Base-by-base conservation (phyloP, 2,329 filamentous ascomycete genomes). In the Paecilomyces variotii region DNA sequence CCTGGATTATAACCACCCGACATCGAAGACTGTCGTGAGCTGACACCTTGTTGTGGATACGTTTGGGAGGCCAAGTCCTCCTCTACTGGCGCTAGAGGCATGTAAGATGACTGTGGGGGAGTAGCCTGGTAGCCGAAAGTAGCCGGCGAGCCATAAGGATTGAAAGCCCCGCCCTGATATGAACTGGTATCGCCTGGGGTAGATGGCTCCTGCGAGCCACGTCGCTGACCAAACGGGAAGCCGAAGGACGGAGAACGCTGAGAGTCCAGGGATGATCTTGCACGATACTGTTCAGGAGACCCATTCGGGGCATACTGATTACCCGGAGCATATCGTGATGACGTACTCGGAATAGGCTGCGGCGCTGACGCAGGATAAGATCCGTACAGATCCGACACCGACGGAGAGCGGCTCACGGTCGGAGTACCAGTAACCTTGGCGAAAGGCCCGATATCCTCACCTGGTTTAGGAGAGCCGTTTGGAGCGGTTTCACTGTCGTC, bases 361-460 rank as follows among this genome's bases (percentile, higher is more conserved):
- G 63, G 72, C 60, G 64, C 69, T 59, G 68, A 64, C 59, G 70
- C 70, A 49, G 76, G 74, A 66, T 82, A 84, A 4, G 80, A 76
- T 10, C 86, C 87, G 69, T 94, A 95, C 4, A 89, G 75, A 64
- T 97, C 92, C 53, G 90, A 85, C 14, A 80, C 82, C 3, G 89
- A 94, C 2, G 88, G 86, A 1, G 87, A 85, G 50, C 88, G 83
- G 69, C 88, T 91, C 60, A 91, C 83, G 2, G 84, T 88, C 5
- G 89, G 88, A 1, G 88, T 89, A 30, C 88, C 85, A 28, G 88
- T 82, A 56, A 97, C 85, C 57, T 88, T 88, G 6, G 89, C 87
- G 72, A 99, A 97, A 1, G 91, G 91, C 0, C 91, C 90, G 56
- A 82, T 74, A 60, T 90, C 88, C 24, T 72, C 76, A 55, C 73